Conservation (phyloP, 2,329 filamentous ascomycete species). For the Metarhizium album region DNA sequence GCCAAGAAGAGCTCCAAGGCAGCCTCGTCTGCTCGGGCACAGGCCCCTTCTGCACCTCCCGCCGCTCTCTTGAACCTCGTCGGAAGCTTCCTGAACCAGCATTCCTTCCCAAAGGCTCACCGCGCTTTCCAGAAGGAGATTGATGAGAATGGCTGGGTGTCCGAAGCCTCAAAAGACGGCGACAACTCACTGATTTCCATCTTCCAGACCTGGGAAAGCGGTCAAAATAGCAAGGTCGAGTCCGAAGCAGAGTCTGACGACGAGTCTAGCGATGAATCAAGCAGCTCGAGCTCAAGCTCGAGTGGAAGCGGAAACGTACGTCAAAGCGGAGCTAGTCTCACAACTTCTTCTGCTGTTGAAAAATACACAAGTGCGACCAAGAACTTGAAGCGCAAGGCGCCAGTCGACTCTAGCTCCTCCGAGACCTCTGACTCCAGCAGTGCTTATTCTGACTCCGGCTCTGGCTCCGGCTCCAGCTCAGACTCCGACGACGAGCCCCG, state of each 20-base stretch:
- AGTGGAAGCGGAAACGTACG: conserved; percentile 15
- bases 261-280: background rate
- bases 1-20: conserved; percentile 21
- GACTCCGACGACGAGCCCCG: conserved; percentile 11
- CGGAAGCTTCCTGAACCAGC: conserved; percentile 53
- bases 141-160: conserved; percentile 39
- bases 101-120: conserved; percentile 53
- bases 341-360: conserved; percentile 12
- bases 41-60: conserved; percentile 30
- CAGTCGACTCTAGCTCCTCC: conserved; percentile 16
- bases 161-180: conserved; percentile 11
- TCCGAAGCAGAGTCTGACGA: conserved; percentile 13
- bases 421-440: conserved; percentile 5
- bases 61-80: conserved; percentile 56
- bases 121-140: conserved; percentile 54
- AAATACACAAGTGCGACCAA: conserved; percentile 13
- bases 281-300: conserved; percentile 19
- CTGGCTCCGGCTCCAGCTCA: conserved; percentile 16
- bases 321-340: no score
- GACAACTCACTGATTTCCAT: conserved; percentile 36
- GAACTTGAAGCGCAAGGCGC: conserved; percentile 31
- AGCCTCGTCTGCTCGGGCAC: conserved; percentile 12
- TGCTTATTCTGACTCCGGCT: conserved; percentile 20
- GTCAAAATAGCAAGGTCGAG: conserved; percentile 13
- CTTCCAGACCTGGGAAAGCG: conserved; percentile 38